phyloP scores from a whole-genome alignment of 495 filamentous ascomycete species.

The Neurospora pannonica region DNA sequence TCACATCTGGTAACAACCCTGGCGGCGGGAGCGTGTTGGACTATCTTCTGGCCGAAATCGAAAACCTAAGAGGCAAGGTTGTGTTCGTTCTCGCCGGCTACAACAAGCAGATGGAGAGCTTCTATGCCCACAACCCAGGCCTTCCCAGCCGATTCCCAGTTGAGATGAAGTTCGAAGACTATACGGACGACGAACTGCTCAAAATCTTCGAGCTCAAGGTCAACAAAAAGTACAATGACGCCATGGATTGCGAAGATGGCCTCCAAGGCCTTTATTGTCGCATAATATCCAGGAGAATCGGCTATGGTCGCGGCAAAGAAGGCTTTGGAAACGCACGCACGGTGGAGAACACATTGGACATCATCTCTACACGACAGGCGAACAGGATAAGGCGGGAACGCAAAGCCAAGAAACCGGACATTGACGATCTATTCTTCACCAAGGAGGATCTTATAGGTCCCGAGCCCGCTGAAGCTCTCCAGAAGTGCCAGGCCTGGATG shows the following conservation, averaged over 20 bases:
- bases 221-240: constrained; percentile 32
- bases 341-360: constrained; percentile 50
- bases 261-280: constrained; percentile 53
- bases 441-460: constrained; percentile 58
- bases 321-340: constrained; percentile 69
- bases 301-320: constrained; percentile 49
- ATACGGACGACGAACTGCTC: constrained; percentile 55
- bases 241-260: constrained; percentile 54
- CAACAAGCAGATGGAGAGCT: constrained; percentile 66
- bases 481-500: constrained; percentile 45
- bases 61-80: constrained; percentile 64
- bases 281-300: constrained; percentile 53
- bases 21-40: constrained; percentile 59
- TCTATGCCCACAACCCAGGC: constrained; percentile 72
- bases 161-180: constrained; percentile 58
- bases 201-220: constrained; percentile 46
- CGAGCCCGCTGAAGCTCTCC: constrained; percentile 46
- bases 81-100: constrained; percentile 75
- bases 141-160: constrained; percentile 63
- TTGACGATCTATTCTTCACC: constrained; percentile 44
- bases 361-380: constrained; percentile 49
- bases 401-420: constrained; percentile 10
- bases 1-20: constrained; percentile 44
- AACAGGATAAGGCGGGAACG: constrained; percentile 36
- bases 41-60: constrained; percentile 64